Evolutionary conservation across 768 basidiomycete species (phyloP), one percentile per base, ranked within the genome.

Genomic region (Thelephora ganbajun): DNA sequence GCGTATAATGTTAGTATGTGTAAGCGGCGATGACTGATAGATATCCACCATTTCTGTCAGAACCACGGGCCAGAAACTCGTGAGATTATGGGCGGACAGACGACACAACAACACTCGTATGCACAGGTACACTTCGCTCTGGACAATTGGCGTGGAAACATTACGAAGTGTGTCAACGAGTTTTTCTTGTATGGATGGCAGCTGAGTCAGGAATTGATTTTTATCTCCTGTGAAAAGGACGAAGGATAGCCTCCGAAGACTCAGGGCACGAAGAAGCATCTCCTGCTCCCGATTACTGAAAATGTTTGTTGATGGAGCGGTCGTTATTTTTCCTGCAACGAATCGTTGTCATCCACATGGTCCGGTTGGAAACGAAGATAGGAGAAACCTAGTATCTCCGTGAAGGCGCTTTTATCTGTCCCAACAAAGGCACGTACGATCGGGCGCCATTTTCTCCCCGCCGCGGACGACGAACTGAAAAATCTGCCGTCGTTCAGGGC

Each of bases 221-320:
- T 85, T 86, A 54, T 92, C 91, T 12, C 83, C 89, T 1, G 84
- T 68, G 48, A 91, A 79, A n/a, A 99, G 61, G 30, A 85, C 74
- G 58, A 87, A 89, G 4, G 92, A 89, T 35, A 98, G 67, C 30
- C 94, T 73, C 36, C 96, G 78, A 16, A 99, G 69, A 57, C 87
- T 92, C 46, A 92, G 67, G 2, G 91, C 90, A 20, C 90, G 78
- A 22, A 83, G 66, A 0, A 90, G 66, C 76, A 86, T 93, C 65
- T 99, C 96, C 48, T 91, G 87, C 60, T 98, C 96, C 42, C 85
- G 71, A 58, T 91, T 98, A 26, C 90, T 83, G 63, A 99, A 99
- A 47, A 99, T 96, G 57, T 96, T 98, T 16, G 90, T 82, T 0
- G 93, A 94, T 1, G 96, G 83, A 0, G 81, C 78, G 2, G 86